Conservation (phyloP, 2,329 filamentous ascomycete genomes). For the Trichoderma sp. region DNA sequence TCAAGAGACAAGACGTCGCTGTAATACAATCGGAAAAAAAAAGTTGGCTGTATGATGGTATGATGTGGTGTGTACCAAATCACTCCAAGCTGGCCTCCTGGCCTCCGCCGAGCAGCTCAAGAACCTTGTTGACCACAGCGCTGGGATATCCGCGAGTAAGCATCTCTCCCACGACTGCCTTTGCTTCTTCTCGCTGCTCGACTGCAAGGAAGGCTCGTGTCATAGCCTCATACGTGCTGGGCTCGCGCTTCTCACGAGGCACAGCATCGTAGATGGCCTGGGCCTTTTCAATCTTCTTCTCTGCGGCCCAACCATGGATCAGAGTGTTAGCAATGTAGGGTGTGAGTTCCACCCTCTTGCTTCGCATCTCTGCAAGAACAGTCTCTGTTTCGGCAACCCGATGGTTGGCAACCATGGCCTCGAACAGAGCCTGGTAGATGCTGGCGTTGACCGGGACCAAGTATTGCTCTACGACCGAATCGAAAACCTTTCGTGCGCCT, state of each 20-base stretch:
- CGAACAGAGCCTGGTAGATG: constrained; percentile 94
- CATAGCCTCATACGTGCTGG: constrained; percentile 99
- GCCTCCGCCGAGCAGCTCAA: constrained; percentile 75
- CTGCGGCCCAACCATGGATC: constrained; percentile 93
- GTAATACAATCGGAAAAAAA: neutral
- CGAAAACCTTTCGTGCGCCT: constrained; percentile 79
- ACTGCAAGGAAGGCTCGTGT: constrained; percentile 86
- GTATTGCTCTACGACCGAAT: constrained; percentile 70
- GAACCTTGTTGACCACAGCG: constrained; percentile 90
- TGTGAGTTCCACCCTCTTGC: constrained; percentile 77
- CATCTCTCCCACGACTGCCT: constrained; percentile 85
- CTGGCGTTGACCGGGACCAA: constrained; percentile 75
- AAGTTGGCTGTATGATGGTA: neutral
- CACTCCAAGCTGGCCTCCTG: constrained; percentile 41
- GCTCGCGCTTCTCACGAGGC: constrained; percentile 77
- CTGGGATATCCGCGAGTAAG: constrained; percentile 84
- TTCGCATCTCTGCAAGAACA: constrained; percentile 74
- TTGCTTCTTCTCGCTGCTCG: constrained; percentile 75
- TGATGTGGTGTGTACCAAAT: neutral
- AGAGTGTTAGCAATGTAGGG: constrained; percentile 98
- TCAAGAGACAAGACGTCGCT: neutral
- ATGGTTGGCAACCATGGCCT: constrained; percentile 95
- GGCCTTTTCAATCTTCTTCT: constrained; percentile 77
- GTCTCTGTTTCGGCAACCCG: constrained; percentile 73
- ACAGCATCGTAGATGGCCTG: constrained; percentile 79